A percentile compares a stretch with the other conserved stretches of the same genome.
Conservation (phyloP, 2,329 filamentous ascomycete genomes). For the Pseudomassariella vexata region DNA sequence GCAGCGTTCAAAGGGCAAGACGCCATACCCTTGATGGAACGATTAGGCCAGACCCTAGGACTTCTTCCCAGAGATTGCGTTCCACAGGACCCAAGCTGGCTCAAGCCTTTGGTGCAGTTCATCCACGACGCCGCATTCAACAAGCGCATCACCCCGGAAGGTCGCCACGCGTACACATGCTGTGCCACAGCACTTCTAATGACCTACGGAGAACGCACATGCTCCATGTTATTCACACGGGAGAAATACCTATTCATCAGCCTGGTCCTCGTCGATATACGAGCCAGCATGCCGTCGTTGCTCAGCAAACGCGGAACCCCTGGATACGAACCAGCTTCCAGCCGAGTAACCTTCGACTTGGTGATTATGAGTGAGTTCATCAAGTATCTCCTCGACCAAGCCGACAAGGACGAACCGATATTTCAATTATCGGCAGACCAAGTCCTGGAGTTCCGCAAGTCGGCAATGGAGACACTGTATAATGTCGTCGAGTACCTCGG, state of each 20-base stretch:
- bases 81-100: constrained; percentile 49
- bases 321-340: constrained; percentile 43
- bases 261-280: constrained; percentile 60
- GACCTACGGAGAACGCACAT: constrained; percentile 40
- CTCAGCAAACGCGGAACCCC: constrained; percentile 51
- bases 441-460: constrained; percentile 54
- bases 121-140: constrained; percentile 49
- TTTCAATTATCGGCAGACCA: constrained; percentile 50
- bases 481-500: constrained; percentile 60
- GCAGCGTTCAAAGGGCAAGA: constrained; percentile 54
- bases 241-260: constrained; percentile 59
- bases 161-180: constrained; percentile 54
- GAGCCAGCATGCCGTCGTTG: constrained; percentile 55
- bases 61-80: too few relatives aligned
- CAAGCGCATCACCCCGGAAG: constrained; percentile 47
- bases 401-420: constrained; percentile 12
- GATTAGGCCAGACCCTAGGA: constrained; percentile 50
- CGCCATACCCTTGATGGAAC: constrained; percentile 52
- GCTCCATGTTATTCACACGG: constrained; percentile 49
- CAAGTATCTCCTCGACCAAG: constrained; percentile 47
- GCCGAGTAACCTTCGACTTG: constrained; percentile 54
- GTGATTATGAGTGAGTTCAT: constrained; percentile 58
- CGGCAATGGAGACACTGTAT: constrained; percentile 58
- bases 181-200: constrained; percentile 53
- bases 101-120: constrained; percentile 37